Conservation (phyloP, 768 basidiomycete genomes). For the Boletus vinaceobasis region DNA sequence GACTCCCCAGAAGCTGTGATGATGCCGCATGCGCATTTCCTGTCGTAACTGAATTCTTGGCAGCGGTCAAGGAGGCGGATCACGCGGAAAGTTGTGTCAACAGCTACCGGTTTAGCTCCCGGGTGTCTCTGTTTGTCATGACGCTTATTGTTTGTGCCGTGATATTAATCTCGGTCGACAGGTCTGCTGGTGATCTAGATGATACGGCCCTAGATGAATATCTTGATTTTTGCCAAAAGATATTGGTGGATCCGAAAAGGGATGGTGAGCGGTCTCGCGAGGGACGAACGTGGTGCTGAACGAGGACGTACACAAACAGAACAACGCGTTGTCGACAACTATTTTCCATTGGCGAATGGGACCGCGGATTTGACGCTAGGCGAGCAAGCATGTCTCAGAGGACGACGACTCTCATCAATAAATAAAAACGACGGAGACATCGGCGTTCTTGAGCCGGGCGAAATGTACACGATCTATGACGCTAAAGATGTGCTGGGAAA, state of each 20-base stretch:
- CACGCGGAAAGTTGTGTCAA: conserved; percentile 30
- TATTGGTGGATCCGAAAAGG: conserved; percentile 37
- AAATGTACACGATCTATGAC: conserved; percentile 60
- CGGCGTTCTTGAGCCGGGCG: conserved; percentile 48
- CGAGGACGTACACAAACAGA: conserved; percentile 14
- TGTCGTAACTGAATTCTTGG: conserved; percentile 45
- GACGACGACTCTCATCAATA: conserved; percentile 10
- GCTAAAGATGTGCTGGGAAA: conserved; percentile 64
- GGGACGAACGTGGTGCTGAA: conserved; percentile 12
- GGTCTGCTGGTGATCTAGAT: conserved; percentile 52
- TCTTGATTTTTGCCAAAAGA: conserved; percentile 59
- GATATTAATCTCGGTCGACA: conserved; percentile 25
- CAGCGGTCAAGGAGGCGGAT: conserved; percentile 37
- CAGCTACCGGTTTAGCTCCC: conserved; percentile 41
- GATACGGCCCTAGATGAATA: conserved; percentile 59
- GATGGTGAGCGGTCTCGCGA: conserved; percentile 23
- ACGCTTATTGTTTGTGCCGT: conserved; percentile 6
- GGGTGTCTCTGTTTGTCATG: conserved; percentile 43
- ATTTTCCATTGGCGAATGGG: conserved; percentile 37
- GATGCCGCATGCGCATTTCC: conserved; percentile 67
- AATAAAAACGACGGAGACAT: conserved; percentile 1
- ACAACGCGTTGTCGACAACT: conserved; percentile 34
- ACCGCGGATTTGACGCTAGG: not conserved
- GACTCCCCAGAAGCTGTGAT: conserved; percentile 40
- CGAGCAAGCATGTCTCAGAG: conserved; percentile 1